These are phyloP conservation scores for Crucibulum laeve DNA, from an alignment of 768 basidiomycete genomes.

Conservation along the genomic window DNA sequence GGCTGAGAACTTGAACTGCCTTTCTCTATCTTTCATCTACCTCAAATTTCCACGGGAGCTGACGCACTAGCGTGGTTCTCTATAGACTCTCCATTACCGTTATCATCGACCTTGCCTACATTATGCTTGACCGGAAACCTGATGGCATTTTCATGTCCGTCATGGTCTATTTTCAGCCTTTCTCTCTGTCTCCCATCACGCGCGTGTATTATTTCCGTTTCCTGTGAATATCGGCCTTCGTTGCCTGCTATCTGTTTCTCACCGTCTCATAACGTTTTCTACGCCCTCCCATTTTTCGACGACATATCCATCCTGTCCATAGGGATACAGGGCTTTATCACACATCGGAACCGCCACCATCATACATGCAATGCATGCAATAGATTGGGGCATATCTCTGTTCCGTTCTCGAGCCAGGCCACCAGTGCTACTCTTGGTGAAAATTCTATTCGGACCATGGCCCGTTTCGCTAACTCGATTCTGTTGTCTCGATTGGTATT, in stretches of 20 bases:
- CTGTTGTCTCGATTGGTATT: constrained; percentile 22
- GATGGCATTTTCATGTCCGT: constrained; percentile 15
- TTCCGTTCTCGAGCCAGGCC: background rate
- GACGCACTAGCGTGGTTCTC: too few relatives aligned
- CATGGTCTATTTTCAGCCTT: constrained; percentile 21
- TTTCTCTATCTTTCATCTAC: constrained; percentile 10
- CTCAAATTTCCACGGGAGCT: background rate
- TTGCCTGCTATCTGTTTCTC: constrained; percentile 20
- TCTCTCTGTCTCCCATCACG: constrained; percentile 15
- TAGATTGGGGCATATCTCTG: background rate
- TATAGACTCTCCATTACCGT: too few relatives aligned
- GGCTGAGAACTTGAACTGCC: constrained; percentile 10
- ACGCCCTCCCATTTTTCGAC: constrained; percentile 29
- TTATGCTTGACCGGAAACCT: constrained; percentile 27
- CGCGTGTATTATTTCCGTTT: constrained; percentile 23
- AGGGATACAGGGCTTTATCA: constrained; percentile 30
- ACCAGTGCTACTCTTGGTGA: background rate
- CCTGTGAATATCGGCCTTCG: constrained; percentile 28
- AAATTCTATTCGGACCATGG: too few relatives aligned
- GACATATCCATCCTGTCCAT: constrained; percentile 68
- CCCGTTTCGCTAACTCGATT: too few relatives aligned
- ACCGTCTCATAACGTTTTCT: constrained; percentile 24
- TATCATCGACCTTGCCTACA: constrained; percentile 24
- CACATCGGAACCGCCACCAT: constrained; percentile 18
- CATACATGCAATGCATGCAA: constrained; percentile 16